Evolutionary conservation across 306 rosid species (phyloP).

Genomic region (Vicia sativa): DNA sequence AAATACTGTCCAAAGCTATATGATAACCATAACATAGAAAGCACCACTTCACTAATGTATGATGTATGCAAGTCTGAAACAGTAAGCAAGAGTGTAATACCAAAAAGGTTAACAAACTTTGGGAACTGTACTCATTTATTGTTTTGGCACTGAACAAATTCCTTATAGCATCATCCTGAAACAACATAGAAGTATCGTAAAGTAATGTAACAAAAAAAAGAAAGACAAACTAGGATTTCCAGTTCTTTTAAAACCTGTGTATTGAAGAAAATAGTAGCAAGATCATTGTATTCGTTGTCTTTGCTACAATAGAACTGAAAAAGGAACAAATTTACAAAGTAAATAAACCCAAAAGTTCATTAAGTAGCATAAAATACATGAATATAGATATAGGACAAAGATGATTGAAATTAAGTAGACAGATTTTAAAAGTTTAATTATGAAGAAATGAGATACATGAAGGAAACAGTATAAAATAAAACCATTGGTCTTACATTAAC

Average conservation of each 20-base stretch:
- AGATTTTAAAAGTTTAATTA: slow-evolving; percentile 14
- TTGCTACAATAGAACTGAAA: slow-evolving; percentile 87
- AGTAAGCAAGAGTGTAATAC: slow-evolving; percentile 54
- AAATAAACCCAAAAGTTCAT: slow-evolving; percentile 35
- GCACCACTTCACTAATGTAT: slow-evolving; percentile 2
- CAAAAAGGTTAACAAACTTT: slow-evolving; percentile 91
- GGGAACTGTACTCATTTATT: slow-evolving; percentile 91
- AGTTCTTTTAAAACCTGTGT: slow-evolving; percentile 69
- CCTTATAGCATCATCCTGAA: slow-evolving; percentile 98
- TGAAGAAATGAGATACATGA: slow-evolving; percentile 26
- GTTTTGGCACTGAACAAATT: slow-evolving; percentile 98
- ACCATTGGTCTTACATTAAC: slow-evolving; percentile 76
- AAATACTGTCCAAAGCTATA: slow-evolving; percentile 17
- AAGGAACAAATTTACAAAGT: slow-evolving; percentile 36
- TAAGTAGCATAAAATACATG: slow-evolving; percentile 28
- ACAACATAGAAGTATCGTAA: slow-evolving; percentile 38
- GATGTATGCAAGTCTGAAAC: slow-evolving; percentile 14
- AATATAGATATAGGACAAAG: slow-evolving; percentile 6
- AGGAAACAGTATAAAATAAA: slow-evolving; percentile 27
- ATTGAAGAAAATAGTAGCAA: slow-evolving; percentile 96
- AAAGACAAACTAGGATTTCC: slow-evolving; percentile 28
- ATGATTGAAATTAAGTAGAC: slow-evolving; percentile 10
- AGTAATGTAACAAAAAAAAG: slow-evolving; percentile 23
- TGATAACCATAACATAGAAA: slow-evolving; percentile 27
- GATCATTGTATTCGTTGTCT: slow-evolving; percentile 93